Base-by-base conservation (phyloP, 768 basidiomycete species). In the Artomyces pyxidatus region DNA sequence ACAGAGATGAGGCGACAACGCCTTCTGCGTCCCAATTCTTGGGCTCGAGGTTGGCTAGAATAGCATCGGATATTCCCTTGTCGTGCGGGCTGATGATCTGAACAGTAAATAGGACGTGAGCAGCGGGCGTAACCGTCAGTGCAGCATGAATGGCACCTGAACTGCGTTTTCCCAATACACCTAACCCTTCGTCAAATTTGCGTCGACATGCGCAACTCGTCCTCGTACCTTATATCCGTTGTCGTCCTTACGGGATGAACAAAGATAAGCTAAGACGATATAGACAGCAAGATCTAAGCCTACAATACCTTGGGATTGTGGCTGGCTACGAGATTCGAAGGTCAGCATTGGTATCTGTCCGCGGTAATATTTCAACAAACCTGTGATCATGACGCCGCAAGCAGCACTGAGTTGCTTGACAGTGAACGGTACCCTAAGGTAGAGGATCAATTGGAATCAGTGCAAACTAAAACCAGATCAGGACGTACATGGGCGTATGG, bases 141-240 rank as follows among this genome's bases (percentile, higher is more conserved):
- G 28, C 61, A 30, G 50, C 21, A 32, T 19, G 14, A 35, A 37
- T 11, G 44, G 23, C 26, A 88, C 88, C 70, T 91, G 88, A 0
- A 90, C 84, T 0, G 77, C 87, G 58, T 91, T 91, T 63, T 88
- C 85, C 88, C 88, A 91, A 57, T 91, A 91, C 17, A 90, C 88
- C 87, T 89, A 39, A 10, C 27, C 19, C 21, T 47, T 26, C 35
- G 42, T 40, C 45, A 35, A 54, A 32, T 23, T 38, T 43, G 14
- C 39, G 16, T 6, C 9, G 21, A 40, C 48, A 6, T 42, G 48
- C 45, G n/a, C 1, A 16, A 30, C 14, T 35, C 37, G 9, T 17
- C 37, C 19, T 2, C 59, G 50, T 41, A 81, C 88, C 68, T 93
- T 94, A 68, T 85, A 92, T 2, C 90, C 90, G 61, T 94, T 94